These are phyloP conservation scores for Calocybe indica DNA, from an alignment of 768 basidiomycete genomes.

Conservation along the genomic window DNA sequence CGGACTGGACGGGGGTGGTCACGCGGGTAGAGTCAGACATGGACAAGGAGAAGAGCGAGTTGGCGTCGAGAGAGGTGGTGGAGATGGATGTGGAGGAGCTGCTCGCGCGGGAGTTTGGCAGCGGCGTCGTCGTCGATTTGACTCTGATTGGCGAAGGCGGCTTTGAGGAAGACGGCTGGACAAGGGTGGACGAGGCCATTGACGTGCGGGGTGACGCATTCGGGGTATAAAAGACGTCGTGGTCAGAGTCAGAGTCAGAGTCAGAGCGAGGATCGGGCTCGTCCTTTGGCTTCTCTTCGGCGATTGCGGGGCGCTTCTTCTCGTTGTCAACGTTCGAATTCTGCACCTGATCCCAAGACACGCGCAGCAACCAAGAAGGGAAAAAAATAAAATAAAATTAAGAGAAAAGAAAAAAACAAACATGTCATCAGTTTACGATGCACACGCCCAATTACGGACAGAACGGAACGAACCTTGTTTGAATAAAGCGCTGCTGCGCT, in stretches of 20 bases:
- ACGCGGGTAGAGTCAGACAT: slow-evolving; percentile 30
- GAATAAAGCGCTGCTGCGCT: too few species aligned
- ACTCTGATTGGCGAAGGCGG: slow-evolving; percentile 15
- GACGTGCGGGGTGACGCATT: slow-evolving; percentile 48
- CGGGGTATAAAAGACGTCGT: slow-evolving; percentile 61
- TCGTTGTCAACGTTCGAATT: too few species aligned
- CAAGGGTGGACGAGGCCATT: slow-evolving; percentile 24
- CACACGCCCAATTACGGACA: too few species aligned
- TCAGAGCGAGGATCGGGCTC: slow-evolving; percentile 13
- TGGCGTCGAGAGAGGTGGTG: slow-evolving; percentile 33
- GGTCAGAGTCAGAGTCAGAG: slow-evolving; percentile 25
- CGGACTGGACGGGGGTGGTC: slow-evolving; percentile 27
- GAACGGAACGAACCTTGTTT: too few species aligned
- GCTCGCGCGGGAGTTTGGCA: slow-evolving; percentile 12
- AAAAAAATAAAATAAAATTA: too few species aligned
- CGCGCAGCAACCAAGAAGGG: too few species aligned
- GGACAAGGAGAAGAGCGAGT: slow-evolving; percentile 33
- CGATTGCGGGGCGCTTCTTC: background rate
- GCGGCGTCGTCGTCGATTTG: slow-evolving; percentile 16
- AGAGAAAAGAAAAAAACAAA: too few species aligned
- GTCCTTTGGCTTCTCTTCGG: slow-evolving; percentile 9
- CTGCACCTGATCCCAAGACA: too few species aligned
- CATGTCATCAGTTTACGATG: too few species aligned
- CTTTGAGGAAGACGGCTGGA: slow-evolving; percentile 15
- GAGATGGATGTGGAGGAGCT: slow-evolving; percentile 29